These are phyloP conservation scores for Penicillium vulpinum DNA, from an alignment of 2,329 filamentous ascomycete species.

Conservation along the genomic window DNA sequence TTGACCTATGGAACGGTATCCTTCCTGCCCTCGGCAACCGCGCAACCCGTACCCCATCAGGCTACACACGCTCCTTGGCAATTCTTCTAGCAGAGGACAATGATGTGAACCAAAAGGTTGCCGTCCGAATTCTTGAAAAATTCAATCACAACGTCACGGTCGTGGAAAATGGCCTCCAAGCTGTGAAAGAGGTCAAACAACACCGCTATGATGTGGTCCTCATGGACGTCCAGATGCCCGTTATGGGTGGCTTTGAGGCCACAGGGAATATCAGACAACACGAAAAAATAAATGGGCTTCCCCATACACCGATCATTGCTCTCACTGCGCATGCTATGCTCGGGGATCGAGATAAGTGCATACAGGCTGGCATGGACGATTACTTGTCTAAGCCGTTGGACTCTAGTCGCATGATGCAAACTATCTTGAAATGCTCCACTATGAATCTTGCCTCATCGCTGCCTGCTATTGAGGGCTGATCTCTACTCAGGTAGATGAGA, in stretches of 20 bases:
- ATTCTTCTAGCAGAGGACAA: constrained; percentile 93
- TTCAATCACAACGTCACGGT: constrained; percentile 68
- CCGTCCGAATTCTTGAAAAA: constrained; percentile 92
- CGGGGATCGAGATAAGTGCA: constrained; percentile 90
- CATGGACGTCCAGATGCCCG: constrained; percentile 97
- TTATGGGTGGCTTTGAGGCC: constrained; percentile 95
- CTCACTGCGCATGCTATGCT: constrained; percentile 95
- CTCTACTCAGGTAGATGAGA: background rate
- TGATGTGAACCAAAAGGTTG: constrained; percentile 87
- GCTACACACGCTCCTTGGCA: constrained; percentile 89
- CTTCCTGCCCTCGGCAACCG: constrained; percentile 88
- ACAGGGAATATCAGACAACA: constrained; percentile 90
- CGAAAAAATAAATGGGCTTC: constrained; percentile 71
- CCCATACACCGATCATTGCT: constrained; percentile 86
- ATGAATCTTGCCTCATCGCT: constrained; percentile 19
- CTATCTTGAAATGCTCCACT: constrained; percentile 21
- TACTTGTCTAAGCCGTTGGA: constrained; percentile 91
- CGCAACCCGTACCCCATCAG: constrained; percentile 81
- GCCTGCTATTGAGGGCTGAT: constrained; percentile 3
- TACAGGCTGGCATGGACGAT: constrained; percentile 95
- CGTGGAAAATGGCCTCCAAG: constrained; percentile 83
- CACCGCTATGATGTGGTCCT: constrained; percentile 89
- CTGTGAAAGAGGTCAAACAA: constrained; percentile 66
- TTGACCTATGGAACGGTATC: constrained; percentile 90
- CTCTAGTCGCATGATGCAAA: constrained; percentile 77